A percentile compares a stretch with the other conserved stretches of the same genome.
These are phyloP conservation scores for Fusarium anguioides DNA, from an alignment of 2,329 filamentous ascomycete genomes.

Conservation along the genomic window DNA sequence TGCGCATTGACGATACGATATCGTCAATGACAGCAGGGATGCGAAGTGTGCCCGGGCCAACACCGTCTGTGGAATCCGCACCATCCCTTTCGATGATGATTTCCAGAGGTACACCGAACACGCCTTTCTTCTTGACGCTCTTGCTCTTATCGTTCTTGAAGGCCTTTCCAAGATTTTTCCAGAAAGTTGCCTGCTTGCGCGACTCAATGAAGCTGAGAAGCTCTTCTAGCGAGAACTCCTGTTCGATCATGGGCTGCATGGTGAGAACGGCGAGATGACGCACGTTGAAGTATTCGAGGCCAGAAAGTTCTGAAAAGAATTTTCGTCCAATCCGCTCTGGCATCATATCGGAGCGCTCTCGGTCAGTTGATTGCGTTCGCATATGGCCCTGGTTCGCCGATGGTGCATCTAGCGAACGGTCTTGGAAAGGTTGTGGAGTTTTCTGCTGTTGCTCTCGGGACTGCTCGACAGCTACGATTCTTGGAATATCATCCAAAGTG, in stretches of 20 bases:
- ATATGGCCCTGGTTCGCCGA: slow-evolving; percentile 73
- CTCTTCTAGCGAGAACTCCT: slow-evolving; percentile 93
- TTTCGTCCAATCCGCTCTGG: slow-evolving; percentile 72
- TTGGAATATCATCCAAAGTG: slow-evolving; percentile 93
- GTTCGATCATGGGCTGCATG: slow-evolving; percentile 91
- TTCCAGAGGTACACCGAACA: slow-evolving; percentile 91
- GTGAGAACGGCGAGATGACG: slow-evolving; percentile 93
- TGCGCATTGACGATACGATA: slow-evolving; percentile 91
- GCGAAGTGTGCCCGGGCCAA: slow-evolving; percentile 89
- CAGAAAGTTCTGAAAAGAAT: slow-evolving; percentile 96
- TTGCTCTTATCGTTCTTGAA: slow-evolving; percentile 89
- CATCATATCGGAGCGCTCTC: slow-evolving; percentile 64
- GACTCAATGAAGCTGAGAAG: slow-evolving; percentile 92
- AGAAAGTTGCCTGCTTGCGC: slow-evolving; percentile 88
- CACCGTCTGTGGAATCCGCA: slow-evolving; percentile 96
- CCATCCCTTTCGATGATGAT: slow-evolving; percentile 91
- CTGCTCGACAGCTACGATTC: slow-evolving; percentile 95
- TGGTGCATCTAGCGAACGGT: slow-evolving; percentile 54
- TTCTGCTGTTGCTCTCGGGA: slow-evolving; percentile 89
- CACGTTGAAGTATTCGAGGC: slow-evolving; percentile 96
- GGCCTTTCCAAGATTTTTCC: slow-evolving; percentile 97
- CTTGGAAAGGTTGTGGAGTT: slow-evolving; percentile 34
- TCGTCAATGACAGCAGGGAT: slow-evolving; percentile 97
- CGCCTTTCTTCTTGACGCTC: slow-evolving; percentile 87
- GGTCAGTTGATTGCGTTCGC: slow-evolving; percentile 68